A percentile compares a stretch with the other conserved stretches of the same genome.
Conservation (phyloP, 306 rosid species). For the Chamaecrista fasciculata region DNA sequence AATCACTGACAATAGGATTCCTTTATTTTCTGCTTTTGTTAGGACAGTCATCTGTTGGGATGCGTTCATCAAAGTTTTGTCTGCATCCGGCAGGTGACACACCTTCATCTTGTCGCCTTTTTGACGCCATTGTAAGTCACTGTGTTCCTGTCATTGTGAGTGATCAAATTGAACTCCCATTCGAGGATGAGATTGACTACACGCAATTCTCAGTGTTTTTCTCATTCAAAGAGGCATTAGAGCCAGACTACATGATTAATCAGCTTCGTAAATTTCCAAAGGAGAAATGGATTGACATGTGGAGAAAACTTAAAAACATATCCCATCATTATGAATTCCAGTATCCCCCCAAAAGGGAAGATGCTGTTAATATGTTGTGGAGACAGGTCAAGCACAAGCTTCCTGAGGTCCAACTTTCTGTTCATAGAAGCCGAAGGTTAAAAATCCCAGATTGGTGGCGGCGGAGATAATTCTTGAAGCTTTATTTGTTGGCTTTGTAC, state of each 20-base stretch:
- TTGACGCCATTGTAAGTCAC: conserved; percentile 96
- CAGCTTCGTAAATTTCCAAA: conserved; percentile 71
- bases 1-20: conserved; percentile 27
- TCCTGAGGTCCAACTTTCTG: conserved; percentile 64
- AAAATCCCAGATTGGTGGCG: conserved; percentile 91
- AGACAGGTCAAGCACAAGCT: conserved; percentile 90
- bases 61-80: conserved; percentile 93
- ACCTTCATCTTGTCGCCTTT: conserved; percentile 95
- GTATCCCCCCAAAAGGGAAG: conserved; percentile 77
- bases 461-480: conserved; percentile 50
- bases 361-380: conserved; percentile 93
- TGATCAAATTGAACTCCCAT: conserved; percentile 96
- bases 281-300: conserved; percentile 87
- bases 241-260: conserved; percentile 74
- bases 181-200: conserved; percentile 92
- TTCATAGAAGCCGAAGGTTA: conserved; percentile 75
- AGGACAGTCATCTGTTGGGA: conserved; percentile 77
- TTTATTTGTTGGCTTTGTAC: conserved; percentile 35
- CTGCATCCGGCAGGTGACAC: conserved; percentile 97
- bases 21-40: conserved; percentile 32
- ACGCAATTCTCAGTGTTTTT: conserved; percentile 72
- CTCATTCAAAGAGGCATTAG: conserved; percentile 83
- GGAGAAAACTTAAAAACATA: conserved; percentile 67
- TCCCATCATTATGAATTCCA: conserved; percentile 86
- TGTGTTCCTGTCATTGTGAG: conserved; percentile 95